phyloP scores from a whole-genome alignment of 768 basidiomycete genomes.

The Amanita thiersii region DNA sequence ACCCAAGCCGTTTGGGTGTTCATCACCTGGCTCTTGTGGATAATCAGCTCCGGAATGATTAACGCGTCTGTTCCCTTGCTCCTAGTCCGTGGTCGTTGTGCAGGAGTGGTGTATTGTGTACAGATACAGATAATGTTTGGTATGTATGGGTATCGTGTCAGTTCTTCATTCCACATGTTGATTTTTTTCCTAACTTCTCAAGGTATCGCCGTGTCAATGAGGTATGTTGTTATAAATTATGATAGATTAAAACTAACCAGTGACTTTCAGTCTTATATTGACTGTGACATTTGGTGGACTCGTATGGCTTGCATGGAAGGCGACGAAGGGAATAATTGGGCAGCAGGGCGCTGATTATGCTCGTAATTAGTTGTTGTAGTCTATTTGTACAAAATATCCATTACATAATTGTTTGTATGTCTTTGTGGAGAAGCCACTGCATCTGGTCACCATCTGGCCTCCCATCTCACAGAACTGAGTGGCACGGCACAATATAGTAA shows the following conservation, averaged over 20 bases:
- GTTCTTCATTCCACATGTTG: not conserved
- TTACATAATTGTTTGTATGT: too few species aligned
- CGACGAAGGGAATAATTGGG: conserved; percentile 27
- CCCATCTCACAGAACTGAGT: too few species aligned
- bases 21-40: conserved; percentile 54
- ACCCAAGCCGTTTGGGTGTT: conserved; percentile 53
- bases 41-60: conserved; percentile 44
- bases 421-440: too few species aligned
- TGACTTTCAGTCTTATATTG: conserved; percentile 30
- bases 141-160: conserved; percentile 16
- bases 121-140: conserved; percentile 51
- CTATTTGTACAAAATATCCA: too few species aligned
- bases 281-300: conserved; percentile 40
- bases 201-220: conserved; percentile 46
- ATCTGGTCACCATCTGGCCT: too few species aligned
- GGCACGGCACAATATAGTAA: too few species aligned
- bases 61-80: conserved; percentile 40
- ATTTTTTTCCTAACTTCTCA: not conserved
- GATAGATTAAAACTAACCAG: not conserved
- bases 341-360: too few species aligned
- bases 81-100: conserved; percentile 33
- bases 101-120: conserved; percentile 39
- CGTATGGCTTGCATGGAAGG: conserved; percentile 46
- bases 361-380: too few species aligned
- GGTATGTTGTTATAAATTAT: conserved; percentile 25